These are phyloP conservation scores for Moelleriella libera DNA, from an alignment of 2,329 filamentous ascomycete genomes.

Conservation along the genomic window DNA sequence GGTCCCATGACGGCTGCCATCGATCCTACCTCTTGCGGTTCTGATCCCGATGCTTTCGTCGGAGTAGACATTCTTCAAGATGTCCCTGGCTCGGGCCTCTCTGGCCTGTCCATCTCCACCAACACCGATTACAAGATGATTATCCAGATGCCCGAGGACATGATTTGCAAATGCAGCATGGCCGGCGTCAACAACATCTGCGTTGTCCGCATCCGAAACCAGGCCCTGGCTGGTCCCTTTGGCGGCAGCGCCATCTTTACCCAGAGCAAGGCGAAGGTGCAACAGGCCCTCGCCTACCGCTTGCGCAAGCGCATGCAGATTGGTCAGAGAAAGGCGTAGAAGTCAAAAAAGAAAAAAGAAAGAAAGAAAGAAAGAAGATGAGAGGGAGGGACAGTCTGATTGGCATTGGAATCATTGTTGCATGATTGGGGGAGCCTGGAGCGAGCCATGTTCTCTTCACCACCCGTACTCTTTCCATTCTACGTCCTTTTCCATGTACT, in stretches of 20 bases:
- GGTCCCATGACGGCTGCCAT: conserved; percentile 47
- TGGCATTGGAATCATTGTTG: background rate
- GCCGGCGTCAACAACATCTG: conserved; percentile 47
- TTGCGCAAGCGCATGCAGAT: conserved; percentile 3
- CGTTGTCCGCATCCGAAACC: conserved; percentile 45
- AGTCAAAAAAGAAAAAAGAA: conserved; percentile 18
- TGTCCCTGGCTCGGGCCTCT: conserved; percentile 42
- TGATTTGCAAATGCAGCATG: conserved; percentile 48
- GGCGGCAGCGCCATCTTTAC: conserved; percentile 49
- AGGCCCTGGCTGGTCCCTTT: conserved; percentile 44
- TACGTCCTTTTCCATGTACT: too few relatives aligned
- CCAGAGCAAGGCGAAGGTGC: conserved; percentile 37
- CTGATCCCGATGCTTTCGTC: conserved; percentile 45
- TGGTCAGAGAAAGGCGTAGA: conserved; percentile 15
- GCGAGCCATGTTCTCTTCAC: too few relatives aligned
- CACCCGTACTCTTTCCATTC: too few relatives aligned
- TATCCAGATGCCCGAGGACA: conserved; percentile 52
- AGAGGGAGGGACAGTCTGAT: background rate
- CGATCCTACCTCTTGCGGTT: conserved; percentile 49
- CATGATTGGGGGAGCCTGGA: background rate
- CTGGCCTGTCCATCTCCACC: conserved; percentile 42
- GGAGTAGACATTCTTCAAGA: conserved; percentile 42
- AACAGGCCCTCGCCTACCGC: conserved; percentile 38
- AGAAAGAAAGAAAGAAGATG: conserved; percentile 9
- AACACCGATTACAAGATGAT: conserved; percentile 51